phyloP scores from a whole-genome alignment of 83 land plant genomes.

The Thuja plicata region DNA sequence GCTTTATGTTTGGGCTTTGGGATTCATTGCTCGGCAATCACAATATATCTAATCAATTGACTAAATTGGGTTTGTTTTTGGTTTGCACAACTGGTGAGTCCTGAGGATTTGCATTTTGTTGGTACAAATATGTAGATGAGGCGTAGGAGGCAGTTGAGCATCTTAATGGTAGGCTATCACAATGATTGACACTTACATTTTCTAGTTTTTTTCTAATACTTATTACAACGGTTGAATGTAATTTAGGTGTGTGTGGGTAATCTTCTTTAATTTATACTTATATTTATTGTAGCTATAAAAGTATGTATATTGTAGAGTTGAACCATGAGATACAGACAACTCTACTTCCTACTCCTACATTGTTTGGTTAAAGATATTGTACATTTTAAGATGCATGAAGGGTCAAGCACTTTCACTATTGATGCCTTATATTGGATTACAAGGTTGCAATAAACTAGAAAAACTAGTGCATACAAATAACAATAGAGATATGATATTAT shows the following conservation, averaged over 20 bases:
- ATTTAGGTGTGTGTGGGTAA: too few species aligned
- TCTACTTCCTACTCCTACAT: too few species aligned
- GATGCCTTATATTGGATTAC: too few species aligned
- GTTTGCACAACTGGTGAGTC: slow-evolving; percentile 77
- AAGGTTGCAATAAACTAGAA: too few species aligned
- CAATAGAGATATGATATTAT: too few species aligned
- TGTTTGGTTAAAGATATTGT: too few species aligned
- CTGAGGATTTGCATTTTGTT: slow-evolving; percentile 81
- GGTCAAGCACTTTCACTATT: too few species aligned
- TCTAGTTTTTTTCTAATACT: background rate
- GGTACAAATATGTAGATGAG: slow-evolving; percentile 82
- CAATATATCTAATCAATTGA: background rate
- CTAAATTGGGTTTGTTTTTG: background rate
- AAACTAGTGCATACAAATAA: too few species aligned
- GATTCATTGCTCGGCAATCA: background rate
- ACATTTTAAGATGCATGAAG: too few species aligned
- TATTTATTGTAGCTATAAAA: background rate
- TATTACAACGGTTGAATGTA: too few species aligned
- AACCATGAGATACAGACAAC: too few species aligned
- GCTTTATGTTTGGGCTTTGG: background rate
- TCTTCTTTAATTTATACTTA: too few species aligned
- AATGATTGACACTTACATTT: background rate
- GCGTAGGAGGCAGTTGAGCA: slow-evolving; percentile 81
- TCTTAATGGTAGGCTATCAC: slow-evolving; percentile 61
- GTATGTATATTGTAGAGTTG: background rate